A percentile compares a stretch with the other conserved stretches of the same genome.
These are phyloP conservation scores for Caloboletus firmus DNA, from an alignment of 1,284 basidiomycete species.

Conservation along the genomic window DNA sequence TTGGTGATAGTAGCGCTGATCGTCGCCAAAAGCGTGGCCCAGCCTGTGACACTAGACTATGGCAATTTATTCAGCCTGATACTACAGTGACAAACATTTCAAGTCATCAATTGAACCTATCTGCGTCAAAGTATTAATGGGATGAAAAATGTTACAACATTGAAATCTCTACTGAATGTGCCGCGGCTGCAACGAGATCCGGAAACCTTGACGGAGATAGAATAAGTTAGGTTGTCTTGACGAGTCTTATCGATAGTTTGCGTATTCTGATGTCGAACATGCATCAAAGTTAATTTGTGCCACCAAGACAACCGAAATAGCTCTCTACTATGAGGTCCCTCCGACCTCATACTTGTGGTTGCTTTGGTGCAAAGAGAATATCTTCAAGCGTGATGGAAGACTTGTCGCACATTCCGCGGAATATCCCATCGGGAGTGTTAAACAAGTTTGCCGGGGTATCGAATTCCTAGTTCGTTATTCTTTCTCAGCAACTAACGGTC, in stretches of 20 bases:
- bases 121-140: not conserved
- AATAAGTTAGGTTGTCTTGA: not conserved
- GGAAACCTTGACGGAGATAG: not conserved
- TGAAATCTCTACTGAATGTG: not conserved
- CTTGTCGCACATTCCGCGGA: constrained; percentile 72
- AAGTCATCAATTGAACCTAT: not conserved
- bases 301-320: not conserved
- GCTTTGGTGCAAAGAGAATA: constrained; percentile 37
- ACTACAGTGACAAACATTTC: too few species aligned
- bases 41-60: not conserved
- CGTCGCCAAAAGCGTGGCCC: too few species aligned
- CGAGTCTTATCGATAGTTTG: not conserved
- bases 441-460: constrained; percentile 74
- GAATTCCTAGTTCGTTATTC: constrained; percentile 45
- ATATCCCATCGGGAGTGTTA: constrained; percentile 55
- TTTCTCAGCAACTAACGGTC: not conserved
- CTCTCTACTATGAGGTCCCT: not conserved
- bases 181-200: not conserved
- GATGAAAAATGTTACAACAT: not conserved
- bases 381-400: constrained; percentile 69
- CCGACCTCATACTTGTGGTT: not conserved
- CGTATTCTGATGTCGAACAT: not conserved
- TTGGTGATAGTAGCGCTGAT: too few species aligned
- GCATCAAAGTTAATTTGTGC: too few species aligned
- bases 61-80: too few species aligned